Percentiles rank a stretch among this genome's conserved stretches.
Evolutionary conservation across 2,329 filamentous ascomycete genomes (phyloP).

Genomic region (Alternaria hordeiaustralica): DNA sequence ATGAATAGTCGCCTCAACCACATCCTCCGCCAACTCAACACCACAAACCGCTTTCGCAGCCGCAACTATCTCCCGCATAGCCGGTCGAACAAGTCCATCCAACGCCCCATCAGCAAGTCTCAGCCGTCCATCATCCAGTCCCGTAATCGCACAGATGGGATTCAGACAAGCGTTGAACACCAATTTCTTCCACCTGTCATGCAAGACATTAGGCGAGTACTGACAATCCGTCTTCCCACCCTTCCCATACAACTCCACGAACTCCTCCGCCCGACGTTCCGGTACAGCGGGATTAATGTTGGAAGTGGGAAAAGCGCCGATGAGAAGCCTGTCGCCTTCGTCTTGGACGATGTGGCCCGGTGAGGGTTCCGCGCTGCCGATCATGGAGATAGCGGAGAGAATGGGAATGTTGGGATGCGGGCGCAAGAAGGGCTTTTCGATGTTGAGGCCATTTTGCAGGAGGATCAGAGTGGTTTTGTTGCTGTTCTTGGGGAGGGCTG

Average conservation of each 20-base stretch:
- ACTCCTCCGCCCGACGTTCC: constrained; percentile 49
- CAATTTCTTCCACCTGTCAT: constrained; percentile 59
- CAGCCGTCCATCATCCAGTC: constrained; percentile 60
- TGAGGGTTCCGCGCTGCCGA: constrained; percentile 57
- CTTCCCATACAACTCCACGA: constrained; percentile 57
- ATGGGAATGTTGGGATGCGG: constrained; percentile 61
- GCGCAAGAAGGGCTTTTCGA: constrained; percentile 61
- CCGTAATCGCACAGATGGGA: constrained; percentile 59
- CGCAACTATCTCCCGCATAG: constrained; percentile 60
- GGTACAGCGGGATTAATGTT: constrained; percentile 30
- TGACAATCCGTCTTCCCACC: constrained; percentile 54
- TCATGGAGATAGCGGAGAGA: constrained; percentile 61
- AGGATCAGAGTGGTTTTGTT: constrained; percentile 62
- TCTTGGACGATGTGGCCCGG: constrained; percentile 61
- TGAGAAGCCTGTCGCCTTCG: constrained; percentile 57
- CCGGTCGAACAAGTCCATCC: constrained; percentile 58
- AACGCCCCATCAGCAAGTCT: constrained; percentile 55
- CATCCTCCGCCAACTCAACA: constrained; percentile 51
- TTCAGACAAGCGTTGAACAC: constrained; percentile 62
- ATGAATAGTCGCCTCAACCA: constrained; percentile 56
- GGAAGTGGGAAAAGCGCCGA: constrained; percentile 59
- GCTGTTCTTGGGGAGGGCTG: constrained; percentile 57
- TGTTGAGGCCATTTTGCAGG: constrained; percentile 69
- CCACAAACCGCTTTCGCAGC: constrained; percentile 55
- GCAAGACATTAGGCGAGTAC: constrained; percentile 53